These are phyloP conservation scores for Venustampulla echinocandica DNA, from an alignment of 495 filamentous ascomycete species.

Conservation along the genomic window DNA sequence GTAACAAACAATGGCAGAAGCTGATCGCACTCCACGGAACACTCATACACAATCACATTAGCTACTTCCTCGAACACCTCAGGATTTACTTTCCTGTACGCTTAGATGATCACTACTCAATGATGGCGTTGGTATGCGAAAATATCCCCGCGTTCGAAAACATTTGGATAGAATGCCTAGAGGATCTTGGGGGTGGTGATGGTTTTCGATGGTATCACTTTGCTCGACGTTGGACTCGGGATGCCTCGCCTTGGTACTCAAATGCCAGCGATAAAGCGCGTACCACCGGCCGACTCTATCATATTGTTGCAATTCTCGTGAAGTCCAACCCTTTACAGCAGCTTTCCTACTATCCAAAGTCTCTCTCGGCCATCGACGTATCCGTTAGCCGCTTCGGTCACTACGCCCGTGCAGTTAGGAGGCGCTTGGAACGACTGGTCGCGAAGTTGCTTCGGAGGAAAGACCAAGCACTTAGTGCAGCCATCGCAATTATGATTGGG, in stretches of 20 bases:
- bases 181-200: conserved; percentile 73
- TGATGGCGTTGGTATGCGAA: conserved; percentile 68
- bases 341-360: conserved; percentile 57
- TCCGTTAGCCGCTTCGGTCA: too few species aligned
- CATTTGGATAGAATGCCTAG: conserved; percentile 84
- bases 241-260: conserved; percentile 70
- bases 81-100: not conserved
- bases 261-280: conserved; percentile 64
- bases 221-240: conserved; percentile 64
- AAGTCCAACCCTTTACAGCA: conserved; percentile 64
- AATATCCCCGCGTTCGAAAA: conserved; percentile 65
- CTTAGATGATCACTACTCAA: conserved; percentile 42
- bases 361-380: too few species aligned
- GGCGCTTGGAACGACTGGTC: too few species aligned
- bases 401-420: too few species aligned
- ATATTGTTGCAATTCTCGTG: conserved; percentile 74
- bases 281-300: conserved; percentile 63
- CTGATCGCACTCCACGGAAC: conserved; percentile 64
- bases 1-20: conserved; percentile 57
- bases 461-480: too few species aligned
- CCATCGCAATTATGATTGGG: too few species aligned
- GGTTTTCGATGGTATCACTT: conserved; percentile 57
- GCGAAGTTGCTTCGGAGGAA: too few species aligned
- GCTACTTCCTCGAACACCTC: conserved; percentile 56
- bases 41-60: conserved; percentile 65